phyloP scores from a whole-genome alignment of 2,329 filamentous ascomycete species.

The Exophiala alcalophila region DNA sequence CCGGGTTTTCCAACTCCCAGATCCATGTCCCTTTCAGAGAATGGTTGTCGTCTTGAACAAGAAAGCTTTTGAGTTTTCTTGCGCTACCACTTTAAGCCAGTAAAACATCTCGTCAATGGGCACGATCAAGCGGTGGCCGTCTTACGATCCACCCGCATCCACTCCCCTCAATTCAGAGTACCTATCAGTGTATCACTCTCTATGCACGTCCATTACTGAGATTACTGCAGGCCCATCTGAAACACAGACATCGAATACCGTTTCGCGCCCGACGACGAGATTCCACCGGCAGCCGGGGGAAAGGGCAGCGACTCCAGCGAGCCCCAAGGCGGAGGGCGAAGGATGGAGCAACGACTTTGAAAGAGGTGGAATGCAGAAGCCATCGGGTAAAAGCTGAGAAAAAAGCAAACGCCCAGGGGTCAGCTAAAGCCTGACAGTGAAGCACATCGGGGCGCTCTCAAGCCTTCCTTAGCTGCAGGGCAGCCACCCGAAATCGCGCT shows the following conservation, averaged over 20 bases:
- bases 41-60: no score
- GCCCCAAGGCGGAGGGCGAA: slow-evolving; percentile 15
- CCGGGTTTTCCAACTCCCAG: neutral
- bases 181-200: no score
- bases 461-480: slow-evolving; percentile 19
- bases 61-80: no score
- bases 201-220: neutral
- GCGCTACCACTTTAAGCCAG: no score
- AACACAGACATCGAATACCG: slow-evolving; percentile 4
- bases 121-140: no score
- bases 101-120: no score
- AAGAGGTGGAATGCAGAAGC: slow-evolving; percentile 5
- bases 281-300: neutral
- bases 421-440: no score
- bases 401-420: no score
- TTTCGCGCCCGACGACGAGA: no score
- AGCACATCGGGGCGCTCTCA: slow-evolving; percentile 6
- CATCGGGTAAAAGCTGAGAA: neutral
- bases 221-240: slow-evolving; percentile 7
- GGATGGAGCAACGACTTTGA: no score
- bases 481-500: slow-evolving; percentile 1
- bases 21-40: no score
- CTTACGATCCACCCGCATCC: no score
- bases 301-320: neutral
- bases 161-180: neutral